A percentile compares a stretch with the other conserved stretches of the same genome.
phyloP scores from a whole-genome alignment of 2,329 filamentous ascomycete species.

The Xylaria hypoxylon region DNA sequence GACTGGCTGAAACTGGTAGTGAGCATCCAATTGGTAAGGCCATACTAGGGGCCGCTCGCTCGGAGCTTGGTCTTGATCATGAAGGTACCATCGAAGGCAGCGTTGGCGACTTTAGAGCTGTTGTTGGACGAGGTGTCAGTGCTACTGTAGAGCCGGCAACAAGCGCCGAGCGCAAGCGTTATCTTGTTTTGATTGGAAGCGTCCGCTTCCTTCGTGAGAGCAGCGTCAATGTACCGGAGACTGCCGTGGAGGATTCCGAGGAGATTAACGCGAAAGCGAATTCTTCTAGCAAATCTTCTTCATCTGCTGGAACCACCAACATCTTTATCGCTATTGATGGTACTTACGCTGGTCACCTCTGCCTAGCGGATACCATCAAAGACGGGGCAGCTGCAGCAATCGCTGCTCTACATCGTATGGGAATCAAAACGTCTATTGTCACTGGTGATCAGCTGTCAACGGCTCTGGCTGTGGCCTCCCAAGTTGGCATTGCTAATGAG shows the following conservation, averaged over 20 bases:
- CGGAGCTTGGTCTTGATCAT: conserved; percentile 76
- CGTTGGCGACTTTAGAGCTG: conserved; percentile 84
- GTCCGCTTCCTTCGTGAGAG: conserved; percentile 79
- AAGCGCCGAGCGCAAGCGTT: conserved; percentile 74
- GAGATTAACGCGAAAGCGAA: conserved; percentile 63
- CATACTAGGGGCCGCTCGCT: conserved; percentile 79
- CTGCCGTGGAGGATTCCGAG: conserved; percentile 73
- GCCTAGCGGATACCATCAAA: conserved; percentile 91
- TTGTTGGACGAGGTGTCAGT: conserved; percentile 85
- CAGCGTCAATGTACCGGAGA: conserved; percentile 72
- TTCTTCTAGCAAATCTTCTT: conserved; percentile 43
- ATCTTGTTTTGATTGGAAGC: conserved; percentile 87
- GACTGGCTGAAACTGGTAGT: conserved; percentile 93
- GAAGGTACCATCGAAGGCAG: conserved; percentile 85
- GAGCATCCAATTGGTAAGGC: conserved; percentile 97
- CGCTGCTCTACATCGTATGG: conserved; percentile 83
- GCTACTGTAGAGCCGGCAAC: conserved; percentile 83
- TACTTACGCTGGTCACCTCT: conserved; percentile 82
- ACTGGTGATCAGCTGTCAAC: conserved; percentile 92
- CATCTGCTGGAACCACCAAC: conserved; percentile 79
- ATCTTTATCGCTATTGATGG: conserved; percentile 92
- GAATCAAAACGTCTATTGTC: conserved; percentile 88
- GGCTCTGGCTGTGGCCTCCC: conserved; percentile 82
- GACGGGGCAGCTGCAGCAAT: conserved; percentile 84
- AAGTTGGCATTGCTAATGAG: conserved; percentile 81